A percentile compares a stretch with the other conserved stretches of the same genome.
These are phyloP conservation scores for Coniochaeta sp. DNA, from an alignment of 2,329 filamentous ascomycete genomes.

Conservation along the genomic window DNA sequence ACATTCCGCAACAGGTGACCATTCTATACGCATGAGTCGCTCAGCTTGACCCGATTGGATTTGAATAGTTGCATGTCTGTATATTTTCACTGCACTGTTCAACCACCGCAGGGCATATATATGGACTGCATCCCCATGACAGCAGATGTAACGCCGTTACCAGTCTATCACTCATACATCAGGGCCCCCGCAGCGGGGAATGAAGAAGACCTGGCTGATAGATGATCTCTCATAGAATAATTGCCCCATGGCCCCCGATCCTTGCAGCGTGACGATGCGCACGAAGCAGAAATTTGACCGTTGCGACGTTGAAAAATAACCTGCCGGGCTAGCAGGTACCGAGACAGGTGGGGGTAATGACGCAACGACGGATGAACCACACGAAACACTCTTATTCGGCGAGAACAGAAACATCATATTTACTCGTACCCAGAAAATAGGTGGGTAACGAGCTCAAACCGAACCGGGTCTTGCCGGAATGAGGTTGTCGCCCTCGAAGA, in stretches of 20 bases:
- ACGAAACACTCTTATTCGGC: not conserved
- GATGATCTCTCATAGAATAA: not conserved
- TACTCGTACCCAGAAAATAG: not conserved
- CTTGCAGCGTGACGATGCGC: not conserved
- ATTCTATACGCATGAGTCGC: not conserved
- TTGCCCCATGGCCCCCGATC: not conserved
- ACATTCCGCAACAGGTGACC: not conserved
- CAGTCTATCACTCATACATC: not conserved
- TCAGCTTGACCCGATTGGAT: not conserved
- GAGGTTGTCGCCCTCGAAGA: not conserved
- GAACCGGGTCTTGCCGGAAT: not conserved
- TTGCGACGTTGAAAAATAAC: not conserved
- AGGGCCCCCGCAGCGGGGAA: not conserved
- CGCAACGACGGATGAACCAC: not conserved
- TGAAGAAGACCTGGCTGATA: not conserved
- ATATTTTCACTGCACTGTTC: not conserved
- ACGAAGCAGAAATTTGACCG: not conserved
- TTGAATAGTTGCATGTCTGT: not conserved
- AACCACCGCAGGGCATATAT: not conserved
- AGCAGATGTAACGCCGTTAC: not conserved
- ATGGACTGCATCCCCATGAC: not conserved
- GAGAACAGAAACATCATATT: not conserved
- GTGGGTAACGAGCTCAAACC: not conserved
- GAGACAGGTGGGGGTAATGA: conserved; percentile 1
- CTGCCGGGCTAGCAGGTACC: not conserved